These are phyloP conservation scores for Huntiella abstrusa DNA, from an alignment of 2,329 filamentous ascomycete genomes.

Conservation along the genomic window DNA sequence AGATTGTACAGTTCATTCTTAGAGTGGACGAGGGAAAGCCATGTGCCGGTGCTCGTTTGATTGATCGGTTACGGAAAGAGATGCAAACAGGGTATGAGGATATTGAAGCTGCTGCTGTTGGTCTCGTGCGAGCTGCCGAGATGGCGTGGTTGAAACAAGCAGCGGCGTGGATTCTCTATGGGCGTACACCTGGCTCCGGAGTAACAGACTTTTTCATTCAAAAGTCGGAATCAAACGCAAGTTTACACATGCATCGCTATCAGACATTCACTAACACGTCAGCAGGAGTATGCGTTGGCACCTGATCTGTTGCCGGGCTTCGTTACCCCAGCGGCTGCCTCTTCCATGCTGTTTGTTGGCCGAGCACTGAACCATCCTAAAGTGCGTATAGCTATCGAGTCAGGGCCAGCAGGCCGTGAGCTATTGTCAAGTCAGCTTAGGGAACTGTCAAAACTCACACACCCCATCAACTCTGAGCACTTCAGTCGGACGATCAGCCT, in stretches of 20 bases:
- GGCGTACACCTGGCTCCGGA: constrained; percentile 59
- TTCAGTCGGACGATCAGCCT: constrained; percentile 55
- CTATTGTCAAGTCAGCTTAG: constrained; percentile 50
- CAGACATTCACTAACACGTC: not conserved
- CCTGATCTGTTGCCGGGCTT: constrained; percentile 55
- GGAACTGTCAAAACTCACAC: constrained; percentile 43
- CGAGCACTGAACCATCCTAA: constrained; percentile 74
- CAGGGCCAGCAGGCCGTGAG: constrained; percentile 30
- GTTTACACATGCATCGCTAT: not conserved
- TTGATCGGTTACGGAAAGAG: constrained; percentile 57
- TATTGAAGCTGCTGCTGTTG: constrained; percentile 56
- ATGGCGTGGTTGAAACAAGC: constrained; percentile 81
- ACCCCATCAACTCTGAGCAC: constrained; percentile 9
- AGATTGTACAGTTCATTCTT: constrained; percentile 26
- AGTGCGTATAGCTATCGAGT: constrained; percentile 28
- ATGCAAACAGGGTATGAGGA: constrained; percentile 77
- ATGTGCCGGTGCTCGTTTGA: constrained; percentile 53
- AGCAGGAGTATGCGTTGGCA: constrained; percentile 34
- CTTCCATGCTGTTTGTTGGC: constrained; percentile 79
- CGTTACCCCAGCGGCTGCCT: constrained; percentile 52
- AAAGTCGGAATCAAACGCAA: constrained; percentile 18
- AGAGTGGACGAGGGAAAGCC: constrained; percentile 9
- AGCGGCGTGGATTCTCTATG: constrained; percentile 80
- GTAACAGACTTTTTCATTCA: constrained; percentile 56
- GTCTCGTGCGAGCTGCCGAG: constrained; percentile 62